These are phyloP conservation scores for Cercospora sesami DNA, from an alignment of 2,329 filamentous ascomycete genomes.

Conservation along the genomic window DNA sequence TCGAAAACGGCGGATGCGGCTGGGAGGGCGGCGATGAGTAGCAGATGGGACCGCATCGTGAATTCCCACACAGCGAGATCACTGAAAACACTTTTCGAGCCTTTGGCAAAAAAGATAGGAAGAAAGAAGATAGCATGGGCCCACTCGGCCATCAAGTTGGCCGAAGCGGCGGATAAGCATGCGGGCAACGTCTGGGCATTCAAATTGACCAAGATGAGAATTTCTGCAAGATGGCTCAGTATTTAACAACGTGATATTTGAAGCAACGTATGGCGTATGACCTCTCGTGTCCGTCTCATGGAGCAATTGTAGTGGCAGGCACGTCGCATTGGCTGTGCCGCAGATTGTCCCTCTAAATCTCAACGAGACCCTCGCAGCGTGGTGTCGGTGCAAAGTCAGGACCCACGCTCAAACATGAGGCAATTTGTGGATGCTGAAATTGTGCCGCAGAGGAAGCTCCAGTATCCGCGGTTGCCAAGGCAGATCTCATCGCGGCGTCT, in stretches of 20 bases:
- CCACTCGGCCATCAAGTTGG: not conserved
- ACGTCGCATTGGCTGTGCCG: not conserved
- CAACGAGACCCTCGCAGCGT: not conserved
- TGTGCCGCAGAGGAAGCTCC: not conserved
- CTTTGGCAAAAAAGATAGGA: not conserved
- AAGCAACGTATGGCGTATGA: not conserved
- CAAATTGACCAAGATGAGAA: not conserved
- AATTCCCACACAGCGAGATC: too few relatives aligned
- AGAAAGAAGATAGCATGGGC: not conserved
- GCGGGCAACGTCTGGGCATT: slow-evolving; percentile 1
- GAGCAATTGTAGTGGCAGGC: not conserved
- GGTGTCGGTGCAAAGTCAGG: not conserved
- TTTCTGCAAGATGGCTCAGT: not conserved
- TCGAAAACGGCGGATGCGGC: slow-evolving; percentile 46
- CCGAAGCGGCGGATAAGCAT: not conserved
- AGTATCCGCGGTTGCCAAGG: not conserved
- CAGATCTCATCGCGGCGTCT: not conserved
- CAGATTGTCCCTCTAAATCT: not conserved
- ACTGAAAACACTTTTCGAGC: not conserved
- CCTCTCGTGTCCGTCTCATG: not conserved
- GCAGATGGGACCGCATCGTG: not conserved
- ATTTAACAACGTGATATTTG: not conserved
- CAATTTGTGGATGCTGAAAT: not conserved
- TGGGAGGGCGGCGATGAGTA: not conserved
- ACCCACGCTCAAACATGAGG: not conserved